phyloP scores from a whole-genome alignment of 1,284 basidiomycete species.

The Naganishia sp. region DNA sequence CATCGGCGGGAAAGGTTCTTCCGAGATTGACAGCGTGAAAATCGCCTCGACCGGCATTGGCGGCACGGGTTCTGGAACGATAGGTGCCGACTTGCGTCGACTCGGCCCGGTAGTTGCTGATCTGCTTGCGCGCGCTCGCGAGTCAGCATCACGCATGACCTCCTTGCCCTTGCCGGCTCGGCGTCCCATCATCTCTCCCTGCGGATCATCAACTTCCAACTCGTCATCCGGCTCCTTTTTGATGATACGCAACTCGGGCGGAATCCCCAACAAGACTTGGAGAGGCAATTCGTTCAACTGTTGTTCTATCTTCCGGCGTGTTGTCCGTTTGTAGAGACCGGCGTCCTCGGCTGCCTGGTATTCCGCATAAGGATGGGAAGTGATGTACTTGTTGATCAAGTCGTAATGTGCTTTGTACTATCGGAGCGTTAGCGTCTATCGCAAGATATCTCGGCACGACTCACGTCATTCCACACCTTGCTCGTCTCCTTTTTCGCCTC shows the following conservation, averaged over 20 bases:
- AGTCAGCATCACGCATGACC: conserved; percentile 27
- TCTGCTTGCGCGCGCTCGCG: background rate
- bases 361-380: background rate
- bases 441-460: background rate
- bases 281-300: conserved; percentile 1
- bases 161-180: conserved; percentile 40
- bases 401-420: conserved; percentile 65
- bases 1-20: too few relatives aligned
- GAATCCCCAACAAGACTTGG: conserved; percentile 38
- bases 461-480: conserved; percentile 13
- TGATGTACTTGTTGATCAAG: conserved; percentile 2
- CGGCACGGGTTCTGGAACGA: conserved; percentile 11
- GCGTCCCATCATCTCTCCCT: conserved; percentile 12
- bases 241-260: conserved; percentile 30
- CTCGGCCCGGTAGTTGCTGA: conserved; percentile 40
- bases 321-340: background rate
- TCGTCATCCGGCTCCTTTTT: conserved; percentile 3
- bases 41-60: conserved; percentile 7
- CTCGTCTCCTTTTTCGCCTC: conserved; percentile 54
- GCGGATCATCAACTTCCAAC: background rate
- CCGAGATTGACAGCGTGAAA: conserved; percentile 23
- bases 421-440: background rate
- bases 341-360: conserved; percentile 9
- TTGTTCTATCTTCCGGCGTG: conserved; percentile 22
- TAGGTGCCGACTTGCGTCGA: conserved; percentile 18